These are phyloP conservation scores for Xylaria sp. DNA, from an alignment of 2,329 filamentous ascomycete genomes.

Conservation along the genomic window DNA sequence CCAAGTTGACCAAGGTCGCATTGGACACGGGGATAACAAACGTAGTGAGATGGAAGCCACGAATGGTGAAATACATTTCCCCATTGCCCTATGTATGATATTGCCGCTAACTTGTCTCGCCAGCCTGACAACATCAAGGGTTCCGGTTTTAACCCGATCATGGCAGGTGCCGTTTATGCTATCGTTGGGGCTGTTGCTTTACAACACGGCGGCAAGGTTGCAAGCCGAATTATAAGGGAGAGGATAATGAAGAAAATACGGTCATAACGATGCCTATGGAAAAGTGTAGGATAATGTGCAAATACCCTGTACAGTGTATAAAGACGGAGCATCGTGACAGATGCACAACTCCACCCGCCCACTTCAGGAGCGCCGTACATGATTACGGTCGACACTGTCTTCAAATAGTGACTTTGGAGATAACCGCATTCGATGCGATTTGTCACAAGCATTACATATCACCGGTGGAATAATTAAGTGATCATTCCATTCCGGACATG, in stretches of 20 bases:
- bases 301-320: constrained; percentile 29
- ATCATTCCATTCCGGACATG: neutral
- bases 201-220: constrained; percentile 79
- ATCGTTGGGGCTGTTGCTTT: constrained; percentile 89
- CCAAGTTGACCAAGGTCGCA: constrained; percentile 69
- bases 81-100: neutral
- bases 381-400: neutral
- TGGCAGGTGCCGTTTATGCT: constrained; percentile 78
- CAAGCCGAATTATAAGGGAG: constrained; percentile 74
- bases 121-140: constrained; percentile 66
- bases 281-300: constrained; percentile 32
- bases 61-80: constrained; percentile 60
- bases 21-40: constrained; percentile 69
- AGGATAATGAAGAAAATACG: constrained; percentile 63
- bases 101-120: constrained; percentile 22
- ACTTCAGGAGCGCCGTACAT: neutral
- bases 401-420: no score
- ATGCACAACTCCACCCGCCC: constrained; percentile 3
- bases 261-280: constrained; percentile 5
- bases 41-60: constrained; percentile 88
- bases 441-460: no score
- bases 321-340: constrained; percentile 19
- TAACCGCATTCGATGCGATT: no score
- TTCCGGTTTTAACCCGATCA: constrained; percentile 75
- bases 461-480: no score